Percentiles rank a stretch among this genome's conserved stretches.
phyloP scores from a whole-genome alignment of 2,329 filamentous ascomycete genomes.

The Sclerotinia subarctica region DNA sequence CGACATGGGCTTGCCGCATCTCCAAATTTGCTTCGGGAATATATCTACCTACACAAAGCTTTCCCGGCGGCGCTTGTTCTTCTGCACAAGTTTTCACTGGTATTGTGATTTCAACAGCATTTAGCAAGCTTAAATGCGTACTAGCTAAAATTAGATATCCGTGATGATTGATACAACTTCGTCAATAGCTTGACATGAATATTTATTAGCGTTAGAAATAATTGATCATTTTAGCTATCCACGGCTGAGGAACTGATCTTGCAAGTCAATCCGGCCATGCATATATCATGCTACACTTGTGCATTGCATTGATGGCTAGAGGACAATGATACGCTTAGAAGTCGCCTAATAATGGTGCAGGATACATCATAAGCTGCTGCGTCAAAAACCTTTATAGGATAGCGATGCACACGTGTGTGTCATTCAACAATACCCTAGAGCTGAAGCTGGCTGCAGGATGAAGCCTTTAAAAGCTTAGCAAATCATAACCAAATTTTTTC shows the following conservation, averaged over 20 bases:
- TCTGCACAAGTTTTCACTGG: not conserved
- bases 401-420: too few relatives aligned
- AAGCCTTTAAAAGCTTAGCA: not conserved
- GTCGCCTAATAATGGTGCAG: not conserved
- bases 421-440: not conserved
- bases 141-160: not conserved
- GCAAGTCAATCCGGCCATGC: not conserved
- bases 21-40: not conserved
- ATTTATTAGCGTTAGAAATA: not conserved
- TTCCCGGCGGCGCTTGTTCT: not conserved
- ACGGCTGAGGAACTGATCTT: not conserved
- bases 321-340: not conserved
- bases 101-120: not conserved
- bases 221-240: not conserved
- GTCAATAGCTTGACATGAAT: not conserved
- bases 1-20: conserved; percentile 1
- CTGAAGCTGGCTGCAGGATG: conserved; percentile 1
- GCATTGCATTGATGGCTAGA: not conserved
- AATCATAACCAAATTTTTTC: not conserved
- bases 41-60: not conserved
- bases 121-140: not conserved
- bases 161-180: not conserved
- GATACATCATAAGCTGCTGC: not conserved
- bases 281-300: conserved; percentile 11
- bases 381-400: not conserved